These are phyloP conservation scores for Trichoderma sp. DNA, from an alignment of 2,329 filamentous ascomycete genomes.

Conservation along the genomic window DNA sequence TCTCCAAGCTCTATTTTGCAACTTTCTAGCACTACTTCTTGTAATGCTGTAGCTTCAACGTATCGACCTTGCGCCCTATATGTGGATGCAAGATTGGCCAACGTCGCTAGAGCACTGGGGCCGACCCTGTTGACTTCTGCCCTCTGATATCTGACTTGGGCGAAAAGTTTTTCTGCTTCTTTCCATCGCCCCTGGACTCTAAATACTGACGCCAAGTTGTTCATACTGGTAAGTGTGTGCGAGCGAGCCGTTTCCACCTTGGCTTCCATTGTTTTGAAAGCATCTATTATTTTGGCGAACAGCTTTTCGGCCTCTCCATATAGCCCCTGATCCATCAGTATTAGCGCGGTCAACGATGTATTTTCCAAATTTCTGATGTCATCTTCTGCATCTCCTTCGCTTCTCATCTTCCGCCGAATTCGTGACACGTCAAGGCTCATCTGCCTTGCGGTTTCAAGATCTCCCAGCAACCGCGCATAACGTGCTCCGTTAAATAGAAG, in stretches of 20 bases:
- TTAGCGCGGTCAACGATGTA: neutral
- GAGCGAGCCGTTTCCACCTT: neutral
- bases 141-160: neutral
- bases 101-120: neutral
- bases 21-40: neutral
- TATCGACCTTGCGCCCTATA: neutral
- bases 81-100: neutral
- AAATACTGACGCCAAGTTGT: slow-evolving; percentile 29
- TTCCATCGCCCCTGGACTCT: slow-evolving; percentile 2
- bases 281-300: neutral
- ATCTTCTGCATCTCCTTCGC: neutral
- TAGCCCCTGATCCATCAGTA: slow-evolving; percentile 8
- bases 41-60: neutral
- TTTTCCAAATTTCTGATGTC: neutral
- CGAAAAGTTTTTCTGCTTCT: slow-evolving; percentile 5
- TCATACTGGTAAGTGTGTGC: slow-evolving; percentile 3
- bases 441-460: slow-evolving; percentile 11
- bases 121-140: neutral
- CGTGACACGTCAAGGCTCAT: neutral
- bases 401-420: neutral
- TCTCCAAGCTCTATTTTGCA: neutral
- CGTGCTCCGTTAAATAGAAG: slow-evolving; percentile 7
- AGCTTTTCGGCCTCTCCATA: neutral
- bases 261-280: neutral
- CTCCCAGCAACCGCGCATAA: slow-evolving; percentile 21